Evolutionary conservation across 345 rosid species (phyloP).

Genomic region (Eucalyptus pauciflora): DNA sequence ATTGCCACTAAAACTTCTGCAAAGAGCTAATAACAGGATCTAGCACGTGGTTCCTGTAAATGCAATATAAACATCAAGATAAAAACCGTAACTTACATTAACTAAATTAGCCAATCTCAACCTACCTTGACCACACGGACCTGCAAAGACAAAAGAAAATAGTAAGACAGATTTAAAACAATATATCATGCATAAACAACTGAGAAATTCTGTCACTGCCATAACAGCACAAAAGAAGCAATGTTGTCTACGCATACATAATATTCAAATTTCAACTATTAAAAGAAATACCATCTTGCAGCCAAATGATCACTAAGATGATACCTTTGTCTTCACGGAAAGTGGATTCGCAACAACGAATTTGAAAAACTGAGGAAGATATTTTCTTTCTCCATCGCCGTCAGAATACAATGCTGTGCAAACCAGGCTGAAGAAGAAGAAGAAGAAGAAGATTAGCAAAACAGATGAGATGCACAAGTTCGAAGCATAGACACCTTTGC

Average conservation of each 20-base stretch:
- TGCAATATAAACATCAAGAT: background rate
- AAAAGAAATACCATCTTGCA: background rate
- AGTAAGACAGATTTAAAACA: background rate
- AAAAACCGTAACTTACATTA: constrained; percentile 9
- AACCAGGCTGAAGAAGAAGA: constrained; percentile 52
- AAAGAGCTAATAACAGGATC: background rate
- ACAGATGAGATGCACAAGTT: background rate
- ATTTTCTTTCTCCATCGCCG: constrained; percentile 79
- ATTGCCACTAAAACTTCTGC: background rate
- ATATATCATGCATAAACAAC: background rate
- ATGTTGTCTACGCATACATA: background rate
- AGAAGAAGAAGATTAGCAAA: background rate
- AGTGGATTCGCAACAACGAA: constrained; percentile 87
- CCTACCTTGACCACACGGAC: constrained; percentile 91
- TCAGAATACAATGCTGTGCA: constrained; percentile 88
- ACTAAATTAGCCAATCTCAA: constrained; percentile 4
- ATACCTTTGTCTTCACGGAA: constrained; percentile 89
- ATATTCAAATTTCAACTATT: background rate
- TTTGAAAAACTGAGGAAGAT: constrained; percentile 97
- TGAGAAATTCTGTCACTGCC: background rate
- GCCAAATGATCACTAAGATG: background rate
- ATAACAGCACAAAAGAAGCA: background rate
- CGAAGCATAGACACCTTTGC: background rate
- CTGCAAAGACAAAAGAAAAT: constrained; percentile 27
- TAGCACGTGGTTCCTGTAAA: background rate